Percentiles rank a stretch among this genome's conserved stretches.
Evolutionary conservation across 192 early-diverging fungal species (phyloP).

Genomic region (Umbelopsis vinacea): DNA sequence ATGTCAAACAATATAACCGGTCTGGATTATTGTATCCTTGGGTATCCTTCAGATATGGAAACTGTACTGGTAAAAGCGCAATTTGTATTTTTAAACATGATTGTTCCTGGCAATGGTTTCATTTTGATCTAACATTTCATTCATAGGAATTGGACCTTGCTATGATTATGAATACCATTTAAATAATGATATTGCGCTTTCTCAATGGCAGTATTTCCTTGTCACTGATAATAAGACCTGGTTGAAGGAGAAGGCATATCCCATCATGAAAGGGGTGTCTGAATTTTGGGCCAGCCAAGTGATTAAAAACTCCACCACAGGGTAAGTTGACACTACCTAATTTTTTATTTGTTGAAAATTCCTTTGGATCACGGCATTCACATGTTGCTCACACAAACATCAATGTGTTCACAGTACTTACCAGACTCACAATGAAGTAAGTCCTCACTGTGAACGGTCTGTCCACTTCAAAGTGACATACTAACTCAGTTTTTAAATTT

Average conservation of each 20-base stretch:
- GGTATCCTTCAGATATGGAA: constrained; percentile 37
- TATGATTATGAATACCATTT: constrained; percentile 46
- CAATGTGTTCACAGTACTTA: not conserved
- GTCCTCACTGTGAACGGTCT: not conserved
- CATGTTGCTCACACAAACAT: not conserved
- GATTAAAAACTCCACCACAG: constrained; percentile 30
- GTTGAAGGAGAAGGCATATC: constrained; percentile 40
- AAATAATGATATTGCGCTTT: constrained; percentile 44
- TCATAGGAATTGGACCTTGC: constrained; percentile 42
- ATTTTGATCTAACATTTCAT: not conserved
- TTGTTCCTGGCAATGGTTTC: not conserved
- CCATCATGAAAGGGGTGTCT: constrained; percentile 41
- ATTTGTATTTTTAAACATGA: not conserved
- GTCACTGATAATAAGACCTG: constrained; percentile 36
- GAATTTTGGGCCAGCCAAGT: constrained; percentile 44
- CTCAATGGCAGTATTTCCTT: constrained; percentile 43
- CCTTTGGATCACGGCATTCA: too few relatives aligned
- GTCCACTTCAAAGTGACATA: not conserved
- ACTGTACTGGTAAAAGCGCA: constrained; percentile 39
- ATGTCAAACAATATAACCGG: constrained; percentile 36
- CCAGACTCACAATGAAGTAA: constrained; percentile 20
- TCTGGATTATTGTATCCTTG: constrained; percentile 39
- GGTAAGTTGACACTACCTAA: constrained; percentile 20
- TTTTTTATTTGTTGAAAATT: too few relatives aligned
- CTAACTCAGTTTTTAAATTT: not conserved